Evolutionary conservation across 2,329 filamentous ascomycete genomes (phyloP).

Genomic region (Monilinia vaccinii-corymbosi): DNA sequence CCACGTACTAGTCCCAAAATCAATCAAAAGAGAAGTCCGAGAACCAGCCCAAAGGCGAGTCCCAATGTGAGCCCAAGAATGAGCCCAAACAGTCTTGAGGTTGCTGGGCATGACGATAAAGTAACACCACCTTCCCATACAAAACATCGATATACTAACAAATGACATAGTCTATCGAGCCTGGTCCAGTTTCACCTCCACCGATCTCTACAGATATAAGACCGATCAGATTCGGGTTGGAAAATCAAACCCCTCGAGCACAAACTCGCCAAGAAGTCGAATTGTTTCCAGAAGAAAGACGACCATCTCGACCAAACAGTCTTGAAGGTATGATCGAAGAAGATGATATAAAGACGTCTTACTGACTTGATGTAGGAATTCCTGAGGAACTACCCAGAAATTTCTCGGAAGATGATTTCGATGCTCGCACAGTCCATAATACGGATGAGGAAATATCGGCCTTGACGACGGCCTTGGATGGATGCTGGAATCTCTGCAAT

Average conservation of each 20-base stretch:
- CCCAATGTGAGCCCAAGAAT: neutral
- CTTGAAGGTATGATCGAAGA: constrained; percentile 56
- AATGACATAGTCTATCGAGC: constrained; percentile 19
- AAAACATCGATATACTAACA: neutral
- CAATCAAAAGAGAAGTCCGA: neutral
- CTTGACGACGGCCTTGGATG: constrained; percentile 67
- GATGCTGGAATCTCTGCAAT: constrained; percentile 93
- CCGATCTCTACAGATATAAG: constrained; percentile 70
- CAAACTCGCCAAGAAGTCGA: constrained; percentile 73
- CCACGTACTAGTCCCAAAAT: constrained; percentile 2
- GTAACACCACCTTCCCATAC: constrained; percentile 11
- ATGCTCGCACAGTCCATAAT: constrained; percentile 33
- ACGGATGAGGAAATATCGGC: constrained; percentile 56
- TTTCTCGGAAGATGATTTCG: constrained; percentile 37
- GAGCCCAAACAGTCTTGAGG: neutral
- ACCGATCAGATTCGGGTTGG: constrained; percentile 54
- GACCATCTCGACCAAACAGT: constrained; percentile 48
- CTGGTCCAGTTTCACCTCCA: constrained; percentile 41
- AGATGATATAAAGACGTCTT: constrained; percentile 11
- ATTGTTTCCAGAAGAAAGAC: constrained; percentile 40
- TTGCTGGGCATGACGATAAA: constrained; percentile 16
- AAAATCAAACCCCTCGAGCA: constrained; percentile 69
- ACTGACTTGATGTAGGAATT: constrained; percentile 29
- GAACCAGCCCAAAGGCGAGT: neutral
- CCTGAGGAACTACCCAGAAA: constrained; percentile 36